Conservation (phyloP, 169 alveolate genomes). For the Amoebophrya sp. region DNA sequence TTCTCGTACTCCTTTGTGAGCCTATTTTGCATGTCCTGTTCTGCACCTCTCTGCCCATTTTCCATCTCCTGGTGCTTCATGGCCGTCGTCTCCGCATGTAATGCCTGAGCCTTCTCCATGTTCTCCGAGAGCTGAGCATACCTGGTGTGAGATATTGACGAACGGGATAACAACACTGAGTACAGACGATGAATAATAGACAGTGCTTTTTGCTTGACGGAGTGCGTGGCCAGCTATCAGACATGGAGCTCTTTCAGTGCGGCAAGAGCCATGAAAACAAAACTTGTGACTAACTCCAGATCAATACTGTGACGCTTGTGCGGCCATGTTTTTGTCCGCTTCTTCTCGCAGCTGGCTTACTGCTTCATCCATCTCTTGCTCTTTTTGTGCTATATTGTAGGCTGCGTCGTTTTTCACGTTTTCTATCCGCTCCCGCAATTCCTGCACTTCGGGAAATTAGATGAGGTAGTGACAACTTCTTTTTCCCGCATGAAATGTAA, state of each 20-base stretch:
- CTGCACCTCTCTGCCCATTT: not conserved
- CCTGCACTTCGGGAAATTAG: constrained; percentile 27
- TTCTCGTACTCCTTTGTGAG: constrained; percentile 20
- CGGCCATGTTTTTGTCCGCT: not conserved
- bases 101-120: not conserved
- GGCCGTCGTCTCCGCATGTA: not conserved
- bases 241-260: too few relatives aligned
- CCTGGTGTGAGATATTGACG: not conserved
- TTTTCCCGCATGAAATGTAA: too few relatives aligned
- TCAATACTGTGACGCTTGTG: too few relatives aligned
- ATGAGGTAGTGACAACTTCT: too few relatives aligned
- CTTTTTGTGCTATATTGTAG: not conserved
- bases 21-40: not conserved
- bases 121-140: not conserved
- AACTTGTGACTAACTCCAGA: too few relatives aligned
- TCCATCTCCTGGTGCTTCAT: not conserved
- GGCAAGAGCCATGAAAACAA: too few relatives aligned
- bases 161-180: too few relatives aligned
- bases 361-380: not conserved
- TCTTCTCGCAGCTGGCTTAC: not conserved
- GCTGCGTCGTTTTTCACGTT: constrained; percentile 10
- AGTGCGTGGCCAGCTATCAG: too few relatives aligned
- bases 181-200: too few relatives aligned
- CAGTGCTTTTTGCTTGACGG: too few relatives aligned
- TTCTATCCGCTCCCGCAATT: constrained; percentile 3